Base-by-base conservation (phyloP, 1,139 yeast genomes). In the Candida tetrigidarum region DNA sequence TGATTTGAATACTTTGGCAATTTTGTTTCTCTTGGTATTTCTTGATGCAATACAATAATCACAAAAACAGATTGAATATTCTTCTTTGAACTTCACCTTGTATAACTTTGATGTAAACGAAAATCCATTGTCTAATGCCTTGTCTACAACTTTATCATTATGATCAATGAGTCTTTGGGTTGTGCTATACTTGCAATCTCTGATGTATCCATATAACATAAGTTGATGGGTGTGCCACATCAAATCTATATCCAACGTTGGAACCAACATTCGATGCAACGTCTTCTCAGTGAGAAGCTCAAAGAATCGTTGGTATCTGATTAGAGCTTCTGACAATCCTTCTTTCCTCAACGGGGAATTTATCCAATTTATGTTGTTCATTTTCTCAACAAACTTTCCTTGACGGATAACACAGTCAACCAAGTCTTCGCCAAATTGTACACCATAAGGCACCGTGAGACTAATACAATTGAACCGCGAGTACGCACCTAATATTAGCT, bases 201-300 rank as follows among this genome's bases (percentile, higher is more conserved):
- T 39, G 36, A 57, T 54, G 48, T 71, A 70, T 23, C 49, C 50
- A 14, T 38, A 41, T 29, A 62, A 59, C 5, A 59, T 53, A 20
- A 71, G 53, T 45, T 66, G 72, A 46, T 70, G 74, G 8, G 75
- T 69, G 45, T 67, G 74, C 76, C 76, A 70, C 1, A 66, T 56
- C 33, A 71, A 54, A 46, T 71, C 75, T 28, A 71, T 62, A 44
- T 71, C 76, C 43, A 69, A 53, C 0, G 76, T 67, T 0, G 76
- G 75, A 1, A 70, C 67, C 15, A 63, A 51, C 43, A 57, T 50
- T 9, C 33, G 40, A 8, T 43, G 34, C 1, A 35, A 22, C 5
- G 32, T 37, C 28, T 11, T 41, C 46, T 19, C 23, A 2, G 37
- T 23, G 22, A 67, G 42, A 14, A 69, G 35, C 9, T 42, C 41